Percentiles rank a stretch among this genome's conserved stretches.
Evolutionary conservation across 2,329 filamentous ascomycete genomes (phyloP).

Genomic region (Fusarium udum): DNA sequence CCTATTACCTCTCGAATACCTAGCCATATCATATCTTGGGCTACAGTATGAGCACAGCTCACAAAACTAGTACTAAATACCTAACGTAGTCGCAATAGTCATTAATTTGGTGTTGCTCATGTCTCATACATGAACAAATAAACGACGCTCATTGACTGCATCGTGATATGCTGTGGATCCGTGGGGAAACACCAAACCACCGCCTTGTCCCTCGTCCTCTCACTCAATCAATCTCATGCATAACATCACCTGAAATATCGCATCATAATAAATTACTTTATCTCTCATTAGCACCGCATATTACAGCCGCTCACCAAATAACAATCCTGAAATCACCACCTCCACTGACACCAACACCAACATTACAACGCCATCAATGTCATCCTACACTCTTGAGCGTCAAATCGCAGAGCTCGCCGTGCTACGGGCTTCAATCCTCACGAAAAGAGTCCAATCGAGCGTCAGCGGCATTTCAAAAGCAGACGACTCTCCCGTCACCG

Average conservation of each 20-base stretch:
- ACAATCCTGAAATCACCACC: background rate
- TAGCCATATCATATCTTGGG: background rate
- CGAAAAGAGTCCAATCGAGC: constrained; percentile 56
- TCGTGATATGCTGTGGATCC: background rate
- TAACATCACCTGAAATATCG: background rate
- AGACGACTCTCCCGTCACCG: constrained; percentile 69
- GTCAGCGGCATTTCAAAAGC: constrained; percentile 64
- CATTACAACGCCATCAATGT: constrained; percentile 34
- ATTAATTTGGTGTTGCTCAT: background rate
- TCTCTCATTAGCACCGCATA: background rate
- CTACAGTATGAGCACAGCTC: background rate
- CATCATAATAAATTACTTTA: background rate
- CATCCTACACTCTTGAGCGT: constrained; percentile 44
- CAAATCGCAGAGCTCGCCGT: constrained; percentile 56
- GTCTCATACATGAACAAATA: background rate
- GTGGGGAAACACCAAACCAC: constrained; percentile 1
- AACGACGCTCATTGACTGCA: background rate
- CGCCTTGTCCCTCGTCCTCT: background rate
- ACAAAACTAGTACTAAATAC: background rate
- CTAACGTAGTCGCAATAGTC: background rate
- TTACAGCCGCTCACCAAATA: background rate
- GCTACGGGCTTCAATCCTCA: constrained; percentile 65
- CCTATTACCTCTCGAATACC: background rate
- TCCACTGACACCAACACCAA: background rate
- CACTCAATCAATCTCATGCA: background rate